These are phyloP conservation scores for Mrakia blollopis DNA, from an alignment of 768 basidiomycete species.

Conservation along the genomic window DNA sequence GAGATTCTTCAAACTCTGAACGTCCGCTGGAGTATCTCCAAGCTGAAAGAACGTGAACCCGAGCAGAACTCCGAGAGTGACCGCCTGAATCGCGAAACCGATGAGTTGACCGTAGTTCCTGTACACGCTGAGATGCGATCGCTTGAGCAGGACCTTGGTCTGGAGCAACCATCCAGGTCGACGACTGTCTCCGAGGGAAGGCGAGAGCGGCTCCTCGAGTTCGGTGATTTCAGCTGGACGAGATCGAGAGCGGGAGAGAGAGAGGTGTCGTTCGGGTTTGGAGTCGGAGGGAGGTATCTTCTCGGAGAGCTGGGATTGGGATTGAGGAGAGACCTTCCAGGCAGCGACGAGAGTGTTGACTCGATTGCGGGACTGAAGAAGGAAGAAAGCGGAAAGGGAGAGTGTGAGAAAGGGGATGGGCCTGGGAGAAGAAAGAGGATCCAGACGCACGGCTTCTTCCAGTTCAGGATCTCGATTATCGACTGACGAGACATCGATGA, in stretches of 20 bases:
- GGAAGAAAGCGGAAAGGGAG: neutral
- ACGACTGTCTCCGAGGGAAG: neutral
- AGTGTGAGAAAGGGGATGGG: neutral
- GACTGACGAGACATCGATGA: conserved; percentile 48
- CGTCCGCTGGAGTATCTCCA: conserved; percentile 45
- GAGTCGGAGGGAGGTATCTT: neutral
- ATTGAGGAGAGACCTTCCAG: conserved; percentile 41
- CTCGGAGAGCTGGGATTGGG: neutral
- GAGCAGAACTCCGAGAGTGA: conserved; percentile 34
- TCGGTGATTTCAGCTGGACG: neutral
- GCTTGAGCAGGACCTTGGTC: conserved; percentile 38
- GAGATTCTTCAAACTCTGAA: conserved; percentile 45
- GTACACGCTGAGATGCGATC: conserved; percentile 41
- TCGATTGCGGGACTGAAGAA: conserved; percentile 38
- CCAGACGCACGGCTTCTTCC: conserved; percentile 41
- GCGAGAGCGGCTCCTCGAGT: no score
- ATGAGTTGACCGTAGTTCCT: conserved; percentile 37
- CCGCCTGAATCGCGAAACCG: conserved; percentile 30
- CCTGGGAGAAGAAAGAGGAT: neutral
- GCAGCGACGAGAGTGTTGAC: conserved; percentile 44
- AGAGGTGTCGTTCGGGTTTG: neutral
- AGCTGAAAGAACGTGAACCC: conserved; percentile 48
- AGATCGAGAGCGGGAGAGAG: neutral
- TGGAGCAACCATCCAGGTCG: conserved; percentile 39
- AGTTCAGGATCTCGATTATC: conserved; percentile 47